Evolutionary conservation across 164 flowering plant species (phyloP).

Genomic region (Taxillus chinensis): DNA sequence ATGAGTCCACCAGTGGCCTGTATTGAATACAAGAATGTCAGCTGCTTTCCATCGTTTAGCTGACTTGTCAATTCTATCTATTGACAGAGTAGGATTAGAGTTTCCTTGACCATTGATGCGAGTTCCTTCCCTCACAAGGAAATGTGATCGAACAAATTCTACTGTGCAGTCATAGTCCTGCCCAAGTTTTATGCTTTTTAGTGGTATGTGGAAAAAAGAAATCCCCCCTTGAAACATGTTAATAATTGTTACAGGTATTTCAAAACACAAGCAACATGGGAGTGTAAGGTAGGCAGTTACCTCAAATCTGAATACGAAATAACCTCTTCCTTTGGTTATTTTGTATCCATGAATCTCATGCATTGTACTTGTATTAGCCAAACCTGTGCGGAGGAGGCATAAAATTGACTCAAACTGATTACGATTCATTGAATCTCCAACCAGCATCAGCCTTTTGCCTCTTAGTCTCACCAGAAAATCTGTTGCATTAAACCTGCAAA

Average conservation of each 20-base stretch:
- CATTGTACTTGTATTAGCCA: conserved; percentile 68
- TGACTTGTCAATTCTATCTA: conserved; percentile 74
- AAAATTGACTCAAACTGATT: conserved; percentile 92
- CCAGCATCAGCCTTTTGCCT: conserved; percentile 79
- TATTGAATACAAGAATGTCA: conserved; percentile 83
- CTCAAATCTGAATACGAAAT: conserved; percentile 68
- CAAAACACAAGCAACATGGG: not conserved
- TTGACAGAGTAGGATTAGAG: conserved; percentile 71
- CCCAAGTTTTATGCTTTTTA: not conserved
- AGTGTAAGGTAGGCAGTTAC: conserved; percentile 20
- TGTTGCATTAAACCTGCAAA: conserved; percentile 73
- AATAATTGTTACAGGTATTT: no score
- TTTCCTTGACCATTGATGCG: conserved; percentile 58
- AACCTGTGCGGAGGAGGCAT: conserved; percentile 73
- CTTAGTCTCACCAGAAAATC: conserved; percentile 79
- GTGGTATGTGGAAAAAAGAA: no score
- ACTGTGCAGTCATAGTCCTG: conserved; percentile 84
- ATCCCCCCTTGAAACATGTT: no score
- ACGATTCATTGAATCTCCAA: conserved; percentile 96
- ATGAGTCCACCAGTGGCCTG: conserved; percentile 98
- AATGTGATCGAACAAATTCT: conserved; percentile 86
- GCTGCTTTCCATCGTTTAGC: conserved; percentile 64
- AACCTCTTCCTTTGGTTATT: conserved; percentile 87
- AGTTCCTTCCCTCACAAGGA: conserved; percentile 80
- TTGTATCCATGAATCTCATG: conserved; percentile 68